Conservation (phyloP, 805 yeast species). For the Brettanomyces bruxellensis region DNA sequence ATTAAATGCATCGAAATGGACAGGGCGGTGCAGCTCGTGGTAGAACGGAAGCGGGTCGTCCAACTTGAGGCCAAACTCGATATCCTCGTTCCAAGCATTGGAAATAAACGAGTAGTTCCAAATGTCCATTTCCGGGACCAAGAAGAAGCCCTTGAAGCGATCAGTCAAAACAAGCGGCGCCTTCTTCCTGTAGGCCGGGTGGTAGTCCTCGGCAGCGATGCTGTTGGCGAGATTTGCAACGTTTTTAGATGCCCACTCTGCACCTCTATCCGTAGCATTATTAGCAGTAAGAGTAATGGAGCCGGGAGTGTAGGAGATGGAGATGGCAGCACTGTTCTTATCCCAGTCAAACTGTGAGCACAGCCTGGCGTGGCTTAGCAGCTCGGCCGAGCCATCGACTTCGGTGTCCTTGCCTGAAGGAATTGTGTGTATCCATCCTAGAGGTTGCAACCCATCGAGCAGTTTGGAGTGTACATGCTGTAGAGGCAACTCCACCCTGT, state of each 20-base stretch:
- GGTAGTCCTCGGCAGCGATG: constrained; percentile 68
- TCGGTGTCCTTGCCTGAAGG: constrained; percentile 42
- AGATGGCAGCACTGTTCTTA: constrained; percentile 41
- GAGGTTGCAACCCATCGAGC: constrained; percentile 54
- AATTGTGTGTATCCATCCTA: constrained; percentile 95
- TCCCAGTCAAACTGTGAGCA: constrained; percentile 32
- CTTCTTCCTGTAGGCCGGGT: constrained; percentile 45
- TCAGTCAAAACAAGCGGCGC: constrained; percentile 71
- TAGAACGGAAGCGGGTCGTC: constrained; percentile 80
- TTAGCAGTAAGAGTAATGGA: constrained; percentile 69
- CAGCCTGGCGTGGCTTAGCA: constrained; percentile 46
- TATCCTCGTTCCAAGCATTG: constrained; percentile 64
- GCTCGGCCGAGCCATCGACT: constrained; percentile 61
- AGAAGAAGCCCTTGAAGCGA: constrained; percentile 67
- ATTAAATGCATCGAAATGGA: constrained; percentile 71
- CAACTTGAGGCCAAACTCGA: constrained; percentile 52
- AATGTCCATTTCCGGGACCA: constrained; percentile 73
- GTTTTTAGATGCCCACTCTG: constrained; percentile 67
- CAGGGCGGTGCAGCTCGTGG: constrained; percentile 80
- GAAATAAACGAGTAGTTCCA: constrained; percentile 94
- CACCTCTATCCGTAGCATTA: constrained; percentile 54
- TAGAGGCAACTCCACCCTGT: constrained; percentile 53
- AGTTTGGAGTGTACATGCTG: constrained; percentile 32
- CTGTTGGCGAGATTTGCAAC: constrained; percentile 42
- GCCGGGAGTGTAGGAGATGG: constrained; percentile 74